Evolutionary conservation across 108 stramenopile genomes (phyloP), one percentile per base, ranked within the genome.

Genomic region (Epithemia pelagica): DNA sequence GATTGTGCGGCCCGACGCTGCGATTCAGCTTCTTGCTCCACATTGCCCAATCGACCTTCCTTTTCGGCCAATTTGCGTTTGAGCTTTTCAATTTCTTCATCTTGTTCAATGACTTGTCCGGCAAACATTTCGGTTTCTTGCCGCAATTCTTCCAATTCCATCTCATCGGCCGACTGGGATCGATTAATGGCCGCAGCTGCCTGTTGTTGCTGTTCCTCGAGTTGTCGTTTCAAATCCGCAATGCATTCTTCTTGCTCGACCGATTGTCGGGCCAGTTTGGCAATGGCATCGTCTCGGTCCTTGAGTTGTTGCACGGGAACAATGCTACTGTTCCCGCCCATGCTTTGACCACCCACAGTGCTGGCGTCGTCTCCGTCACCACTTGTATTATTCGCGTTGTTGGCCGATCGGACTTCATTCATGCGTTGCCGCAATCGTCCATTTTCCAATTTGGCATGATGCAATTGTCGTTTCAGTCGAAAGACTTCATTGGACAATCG

Each of bases 91-190:
- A 89, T 78, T 62, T 92, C 87, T 74, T 80, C 86, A 64, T 92
- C 90, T 62, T 87, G 87, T 55, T 92, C 90, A 61, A 92, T 88
- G 26, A 92, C 85, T 74, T 92, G 90, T 21, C 80, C 84, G 21
- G 90, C 90, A 74, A 92, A 92, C 29, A 92, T 89, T 67, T 92
- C 90, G 61, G 73, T 87, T 65, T 92, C 90, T 25, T 86, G 78
- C 54, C 83, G 80, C 33, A 92, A 65, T 37, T 86, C 75, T 22
- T 65, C 37, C 19, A 83, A 67, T 56, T 91, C 90, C 22, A 58
- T 74, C 70, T 62, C 62, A 25, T 32, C 62, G 26, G 20, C 58
- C 25, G 24, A 54, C 21, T 24, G 32, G 19, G 28, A 25, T 23
- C 51, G 23, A n/a, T 55, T 52, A 1, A 31, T 27, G 5, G 31